Evolutionary conservation across 805 yeast species (phyloP).

Genomic region (Cyberlindnera mycetangii): DNA sequence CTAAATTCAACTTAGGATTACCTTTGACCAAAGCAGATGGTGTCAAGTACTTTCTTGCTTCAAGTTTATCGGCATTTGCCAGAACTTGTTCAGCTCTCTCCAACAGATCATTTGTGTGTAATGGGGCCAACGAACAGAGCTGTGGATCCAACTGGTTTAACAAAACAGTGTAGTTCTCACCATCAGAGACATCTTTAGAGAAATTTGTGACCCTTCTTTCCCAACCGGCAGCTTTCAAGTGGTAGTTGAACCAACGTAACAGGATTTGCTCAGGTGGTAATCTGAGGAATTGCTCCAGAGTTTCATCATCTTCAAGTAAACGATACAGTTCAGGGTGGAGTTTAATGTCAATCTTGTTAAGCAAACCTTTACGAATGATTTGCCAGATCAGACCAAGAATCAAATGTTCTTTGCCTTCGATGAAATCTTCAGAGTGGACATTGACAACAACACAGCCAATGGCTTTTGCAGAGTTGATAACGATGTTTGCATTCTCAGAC

Average conservation of each 20-base stretch:
- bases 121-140: conserved; percentile 76
- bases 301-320: conserved; percentile 92
- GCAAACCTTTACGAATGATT: conserved; percentile 92
- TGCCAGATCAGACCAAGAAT: conserved; percentile 95
- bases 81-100: conserved; percentile 86
- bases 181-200: conserved; percentile 85
- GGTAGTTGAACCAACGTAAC: conserved; percentile 96
- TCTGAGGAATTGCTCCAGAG: conserved; percentile 92
- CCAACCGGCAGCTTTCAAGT: conserved; percentile 90
- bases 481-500: conserved; percentile 96
- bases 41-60: conserved; percentile 90
- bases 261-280: conserved; percentile 97
- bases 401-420: conserved; percentile 91
- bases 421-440: conserved; percentile 93
- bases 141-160: conserved; percentile 86
- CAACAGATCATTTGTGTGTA: conserved; percentile 70
- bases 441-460: conserved; percentile 98
- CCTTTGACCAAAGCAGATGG: conserved; percentile 93
- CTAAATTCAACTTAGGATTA: conserved; percentile 93
- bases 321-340: conserved; percentile 95
- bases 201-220: conserved; percentile 82
- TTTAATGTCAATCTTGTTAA: conserved; percentile 93
- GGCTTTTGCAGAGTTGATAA: conserved; percentile 97
- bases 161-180: conserved; percentile 90
- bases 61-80: conserved; percentile 83